Evolutionary conservation across 2,329 filamentous ascomycete species (phyloP).

Genomic region (Xylaria sp.): DNA sequence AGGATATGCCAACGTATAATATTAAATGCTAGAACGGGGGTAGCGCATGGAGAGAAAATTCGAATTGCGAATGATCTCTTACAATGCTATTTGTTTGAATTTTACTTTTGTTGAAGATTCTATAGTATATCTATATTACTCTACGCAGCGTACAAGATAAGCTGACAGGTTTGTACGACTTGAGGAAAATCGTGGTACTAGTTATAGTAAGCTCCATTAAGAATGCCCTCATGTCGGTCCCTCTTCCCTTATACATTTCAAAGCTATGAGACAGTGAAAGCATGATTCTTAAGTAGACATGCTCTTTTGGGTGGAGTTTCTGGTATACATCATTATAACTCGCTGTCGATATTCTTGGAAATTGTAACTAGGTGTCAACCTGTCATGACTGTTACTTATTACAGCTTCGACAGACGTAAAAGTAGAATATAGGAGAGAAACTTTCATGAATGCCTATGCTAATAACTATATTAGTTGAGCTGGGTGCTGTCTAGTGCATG

Average conservation of each 20-base stretch:
- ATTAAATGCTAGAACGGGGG: too few species aligned
- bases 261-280: not conserved
- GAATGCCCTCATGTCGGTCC: slow-evolving; percentile 7
- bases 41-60: too few species aligned
- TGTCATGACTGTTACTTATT: too few species aligned
- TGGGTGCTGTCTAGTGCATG: too few species aligned
- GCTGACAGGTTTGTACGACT: slow-evolving; percentile 24
- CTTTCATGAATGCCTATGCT: too few species aligned
- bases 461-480: too few species aligned
- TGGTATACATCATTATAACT: not conserved
- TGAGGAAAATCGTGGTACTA: not conserved
- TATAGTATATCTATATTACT: slow-evolving; percentile 1
- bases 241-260: slow-evolving; percentile 5
- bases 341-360: too few species aligned
- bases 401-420: too few species aligned
- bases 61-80: too few species aligned
- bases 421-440: not conserved
- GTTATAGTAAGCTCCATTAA: not conserved
- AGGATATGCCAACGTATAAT: too few species aligned
- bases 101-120: not conserved
- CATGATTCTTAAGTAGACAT: not conserved
- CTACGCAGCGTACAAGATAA: slow-evolving; percentile 9
- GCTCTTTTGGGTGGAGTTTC: not conserved
- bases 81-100: not conserved
- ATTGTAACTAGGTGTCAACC: not conserved